Base-by-base conservation (phyloP, 2,329 filamentous ascomycete species). In the Penicillium sp. region DNA sequence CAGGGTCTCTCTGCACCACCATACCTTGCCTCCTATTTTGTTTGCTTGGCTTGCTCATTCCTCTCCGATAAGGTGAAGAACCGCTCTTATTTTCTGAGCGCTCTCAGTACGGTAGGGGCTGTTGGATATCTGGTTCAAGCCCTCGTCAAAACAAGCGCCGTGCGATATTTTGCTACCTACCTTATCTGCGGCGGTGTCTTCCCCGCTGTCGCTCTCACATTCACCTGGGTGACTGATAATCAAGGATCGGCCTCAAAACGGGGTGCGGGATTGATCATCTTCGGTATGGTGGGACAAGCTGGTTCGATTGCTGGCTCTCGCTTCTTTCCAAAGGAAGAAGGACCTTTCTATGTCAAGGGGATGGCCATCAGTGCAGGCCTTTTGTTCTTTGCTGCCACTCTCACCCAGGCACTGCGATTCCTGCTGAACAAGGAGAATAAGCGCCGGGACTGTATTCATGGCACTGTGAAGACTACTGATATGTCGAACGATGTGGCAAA, bases 171-270 rank as follows among this genome's bases (percentile, higher is more conserved):
- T 10, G 29, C 49, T 29, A 5, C 21, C 45, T 13, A 49, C 45
- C 18, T 46, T 29, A 23, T 39, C 45, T 8, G 37, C 52, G 10
- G 31, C 9, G 31, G 31, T 33, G 31, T 33, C 6, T 33, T 33
- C 14, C 31, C 31, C 14, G 31, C 31, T 4, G 31, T 33, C 14
- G 50, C 49, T 6, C 34, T 56, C 9, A 39, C 28, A 8, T 45
- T 56, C n/a, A 49, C 50, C 10, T 53, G 54, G 54, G 43, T 56
- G 4, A 44, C 44, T 9, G 39, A 56, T 18, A 53, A 56, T 28
- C 36, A 52, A 13, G 54, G 54, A 11, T 16, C 33, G 18, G 16
- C 49, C 26, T 18, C 48, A 29, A 5, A 56, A 56, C 28, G 19
- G 39, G 11, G 50, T 50, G 29, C 36, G 18, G 19, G 54, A 50